phyloP scores from a whole-genome alignment of 176 grass and related monocot species.

The Chloris gayana region DNA sequence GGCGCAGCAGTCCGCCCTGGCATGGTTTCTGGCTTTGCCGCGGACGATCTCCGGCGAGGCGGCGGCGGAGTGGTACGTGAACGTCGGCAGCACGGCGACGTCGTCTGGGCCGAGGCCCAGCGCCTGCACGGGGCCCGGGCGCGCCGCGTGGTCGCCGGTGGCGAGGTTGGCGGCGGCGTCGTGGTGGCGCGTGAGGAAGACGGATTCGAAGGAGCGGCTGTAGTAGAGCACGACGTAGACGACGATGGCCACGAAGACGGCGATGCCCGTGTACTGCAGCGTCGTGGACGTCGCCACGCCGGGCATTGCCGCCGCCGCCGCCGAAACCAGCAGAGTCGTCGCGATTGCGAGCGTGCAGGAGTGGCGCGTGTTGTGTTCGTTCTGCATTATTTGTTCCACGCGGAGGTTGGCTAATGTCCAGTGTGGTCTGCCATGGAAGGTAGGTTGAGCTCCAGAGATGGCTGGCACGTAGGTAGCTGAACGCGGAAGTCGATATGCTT shows the following conservation, averaged over 20 bases:
- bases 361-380: neutral
- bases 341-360: neutral
- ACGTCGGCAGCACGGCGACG: constrained; percentile 53
- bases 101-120: constrained; percentile 43
- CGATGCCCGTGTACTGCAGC: constrained; percentile 45
- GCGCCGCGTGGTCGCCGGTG: neutral
- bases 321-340: neutral
- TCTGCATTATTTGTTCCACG: constrained; percentile 10
- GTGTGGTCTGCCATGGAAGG: neutral
- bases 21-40: neutral
- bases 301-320: constrained; percentile 14
- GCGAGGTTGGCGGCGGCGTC: neutral
- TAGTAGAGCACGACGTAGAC: constrained; percentile 33
- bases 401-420: neutral
- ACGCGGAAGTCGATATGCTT: neutral
- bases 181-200: neutral
- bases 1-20: constrained; percentile 41
- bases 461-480: constrained; percentile 30
- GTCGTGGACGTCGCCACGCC: constrained; percentile 10
- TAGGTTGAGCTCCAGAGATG: constrained; percentile 20
- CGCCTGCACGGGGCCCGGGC: neutral
- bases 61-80: constrained; percentile 37
- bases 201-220: neutral
- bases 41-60: neutral
- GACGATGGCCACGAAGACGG: constrained; percentile 44